These are phyloP conservation scores for Cladosporium sp. DNA, from an alignment of 2,329 filamentous ascomycete genomes.

Conservation along the genomic window DNA sequence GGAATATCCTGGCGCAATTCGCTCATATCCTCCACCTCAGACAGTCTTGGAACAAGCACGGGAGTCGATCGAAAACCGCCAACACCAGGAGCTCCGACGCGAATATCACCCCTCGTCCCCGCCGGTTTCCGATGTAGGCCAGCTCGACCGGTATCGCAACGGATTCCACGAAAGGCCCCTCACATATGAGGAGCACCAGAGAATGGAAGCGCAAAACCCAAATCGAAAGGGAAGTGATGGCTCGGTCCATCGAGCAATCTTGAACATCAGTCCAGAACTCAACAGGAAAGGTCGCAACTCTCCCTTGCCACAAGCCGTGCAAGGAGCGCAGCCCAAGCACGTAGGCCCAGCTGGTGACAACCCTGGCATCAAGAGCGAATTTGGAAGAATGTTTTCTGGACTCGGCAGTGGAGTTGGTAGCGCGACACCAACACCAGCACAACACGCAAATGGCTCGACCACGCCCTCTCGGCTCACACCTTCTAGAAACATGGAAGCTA, in stretches of 20 bases:
- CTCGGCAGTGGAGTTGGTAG: conserved; percentile 66
- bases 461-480: conserved; percentile 44
- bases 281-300: conserved; percentile 78
- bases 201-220: conserved; percentile 44
- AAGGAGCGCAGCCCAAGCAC: conserved; percentile 78
- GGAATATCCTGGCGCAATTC: conserved; percentile 25
- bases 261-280: conserved; percentile 67
- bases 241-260: conserved; percentile 53
- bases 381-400: conserved; percentile 92
- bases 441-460: conserved; percentile 45
- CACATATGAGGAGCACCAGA: conserved; percentile 30
- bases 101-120: conserved; percentile 25
- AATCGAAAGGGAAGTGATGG: conserved; percentile 27
- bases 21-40: conserved; percentile 23
- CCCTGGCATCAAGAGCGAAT: conserved; percentile 87
- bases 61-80: conserved; percentile 26
- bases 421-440: conserved; percentile 39
- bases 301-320: conserved; percentile 85
- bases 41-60: conserved; percentile 22
- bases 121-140: conserved; percentile 17
- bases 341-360: conserved; percentile 69
- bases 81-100: conserved; percentile 21
- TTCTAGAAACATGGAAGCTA: conserved; percentile 23
- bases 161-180: conserved; percentile 33
- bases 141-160: conserved; percentile 19